Conservation (phyloP, 495 filamentous ascomycete species). For the Talaromyces nanjingensis region DNA sequence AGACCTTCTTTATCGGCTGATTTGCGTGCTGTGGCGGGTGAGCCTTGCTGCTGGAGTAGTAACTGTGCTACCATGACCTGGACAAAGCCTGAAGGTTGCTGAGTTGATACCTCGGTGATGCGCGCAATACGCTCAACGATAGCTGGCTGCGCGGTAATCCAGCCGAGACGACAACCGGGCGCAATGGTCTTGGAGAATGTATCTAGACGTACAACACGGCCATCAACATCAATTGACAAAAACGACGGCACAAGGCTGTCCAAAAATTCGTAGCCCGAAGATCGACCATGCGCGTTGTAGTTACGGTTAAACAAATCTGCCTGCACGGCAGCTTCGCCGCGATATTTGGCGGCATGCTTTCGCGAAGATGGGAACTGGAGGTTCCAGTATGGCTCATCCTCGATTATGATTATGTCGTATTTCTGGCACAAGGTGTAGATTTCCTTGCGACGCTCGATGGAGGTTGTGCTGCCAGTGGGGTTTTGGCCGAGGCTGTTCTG, state of each 20-base stretch:
- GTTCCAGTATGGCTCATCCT: slow-evolving; percentile 97
- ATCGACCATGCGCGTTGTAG: slow-evolving; percentile 42
- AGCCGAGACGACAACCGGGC: slow-evolving; percentile 68
- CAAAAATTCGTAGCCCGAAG: slow-evolving; percentile 69
- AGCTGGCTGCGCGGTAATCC: slow-evolving; percentile 73
- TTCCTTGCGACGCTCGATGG: slow-evolving; percentile 62
- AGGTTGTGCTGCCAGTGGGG: slow-evolving; percentile 70
- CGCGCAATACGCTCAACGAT: slow-evolving; percentile 66
- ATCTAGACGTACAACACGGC: slow-evolving; percentile 80
- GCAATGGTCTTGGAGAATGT: slow-evolving; percentile 79
- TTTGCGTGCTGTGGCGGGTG: slow-evolving; percentile 17
- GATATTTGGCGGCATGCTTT: slow-evolving; percentile 24
- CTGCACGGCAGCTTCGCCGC: slow-evolving; percentile 16
- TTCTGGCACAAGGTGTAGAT: slow-evolving; percentile 74
- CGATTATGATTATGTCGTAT: slow-evolving; percentile 87
- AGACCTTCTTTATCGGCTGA: slow-evolving; percentile 19
- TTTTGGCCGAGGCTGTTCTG: slow-evolving; percentile 74
- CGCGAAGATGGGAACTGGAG: slow-evolving; percentile 74
- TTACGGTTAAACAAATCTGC: slow-evolving; percentile 22
- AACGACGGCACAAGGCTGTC: slow-evolving; percentile 78
- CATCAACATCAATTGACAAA: slow-evolving; percentile 70
- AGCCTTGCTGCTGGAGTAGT: slow-evolving; percentile 53
- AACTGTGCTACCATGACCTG: slow-evolving; percentile 73
- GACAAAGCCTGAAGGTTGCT: slow-evolving; percentile 82
- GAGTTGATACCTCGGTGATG: slow-evolving; percentile 68